phyloP scores from a whole-genome alignment of 2,329 filamentous ascomycete genomes.

The Colletotrichum camelliae region DNA sequence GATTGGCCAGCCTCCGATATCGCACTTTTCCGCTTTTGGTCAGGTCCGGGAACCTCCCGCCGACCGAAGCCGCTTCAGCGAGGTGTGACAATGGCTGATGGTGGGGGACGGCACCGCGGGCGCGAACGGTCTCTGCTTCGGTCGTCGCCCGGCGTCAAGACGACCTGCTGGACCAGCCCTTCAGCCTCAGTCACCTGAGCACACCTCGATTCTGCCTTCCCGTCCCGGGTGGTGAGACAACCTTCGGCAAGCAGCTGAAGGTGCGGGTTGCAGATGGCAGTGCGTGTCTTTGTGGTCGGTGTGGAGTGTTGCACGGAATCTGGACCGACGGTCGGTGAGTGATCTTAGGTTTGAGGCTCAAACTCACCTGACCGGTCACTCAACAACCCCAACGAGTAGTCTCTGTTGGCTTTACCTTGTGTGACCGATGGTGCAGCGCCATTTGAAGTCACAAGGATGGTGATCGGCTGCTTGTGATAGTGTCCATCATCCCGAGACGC shows the following conservation, averaged over 20 bases:
- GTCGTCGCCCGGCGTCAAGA: conserved; percentile 11
- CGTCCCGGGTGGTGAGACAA: background rate
- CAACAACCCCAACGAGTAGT: background rate
- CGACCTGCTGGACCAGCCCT: background rate
- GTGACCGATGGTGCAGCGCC: background rate
- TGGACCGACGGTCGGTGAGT: conserved; percentile 7
- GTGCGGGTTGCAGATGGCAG: background rate
- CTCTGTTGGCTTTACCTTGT: background rate
- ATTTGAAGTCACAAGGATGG: background rate
- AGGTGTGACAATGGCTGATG: conserved; percentile 9
- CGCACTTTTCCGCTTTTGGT: conserved; percentile 16
- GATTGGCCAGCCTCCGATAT: conserved; percentile 13
- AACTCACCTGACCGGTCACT: conserved; percentile 9
- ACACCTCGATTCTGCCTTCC: background rate
- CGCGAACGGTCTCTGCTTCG: conserved; percentile 13
- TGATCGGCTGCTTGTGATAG: background rate
- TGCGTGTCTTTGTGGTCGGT: background rate
- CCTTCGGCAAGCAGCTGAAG: background rate
- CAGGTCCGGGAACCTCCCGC: background rate
- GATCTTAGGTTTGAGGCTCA: conserved; percentile 11
- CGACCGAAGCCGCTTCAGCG: conserved; percentile 12
- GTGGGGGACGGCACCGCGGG: conserved; percentile 3
- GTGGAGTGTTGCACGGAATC: conserved; percentile 1
- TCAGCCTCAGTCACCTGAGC: conserved; percentile 15
- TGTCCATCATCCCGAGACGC: background rate